Base-by-base conservation (phyloP, 352 stramenopile genomes). In the Pythium monospermum region DNA sequence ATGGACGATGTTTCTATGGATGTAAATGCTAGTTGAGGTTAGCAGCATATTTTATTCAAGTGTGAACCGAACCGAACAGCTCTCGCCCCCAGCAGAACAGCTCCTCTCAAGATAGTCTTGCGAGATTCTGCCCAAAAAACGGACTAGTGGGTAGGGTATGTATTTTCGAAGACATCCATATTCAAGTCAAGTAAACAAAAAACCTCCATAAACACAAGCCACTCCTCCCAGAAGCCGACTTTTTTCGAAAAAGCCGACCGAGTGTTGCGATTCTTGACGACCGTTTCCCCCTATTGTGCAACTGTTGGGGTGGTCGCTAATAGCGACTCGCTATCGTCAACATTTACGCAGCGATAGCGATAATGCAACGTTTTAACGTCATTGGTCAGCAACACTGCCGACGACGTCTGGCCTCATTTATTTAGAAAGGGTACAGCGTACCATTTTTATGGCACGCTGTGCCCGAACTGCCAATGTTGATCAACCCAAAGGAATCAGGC, bases 121-220 rank as follows among this genome's bases (percentile, higher is more conserved):
- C 47, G 31, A 53, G 42, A 53, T 63, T 63, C 47, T 43, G 40
- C 30, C 8, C n/a, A 13, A 51, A 48, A 57, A 57, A 57, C 32
- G 13, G 53, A 21, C 31, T 49, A 26, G 37, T 15, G 56, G 31
- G 18, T 64, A 64, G 57, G 57, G 57, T 32, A 59, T 47, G 27
- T 21, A 21, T 27, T 53, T 43, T 36, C 30, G 48, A 32, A 55
- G 43, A 49, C 41, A 28, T 21, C 3, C 21, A 64, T 64, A 64
- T 33, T 58, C 19, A 53, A 27, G 15, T 42, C 26, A 57, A 64
- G 40, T 62, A 39, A 46, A 41, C 54, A 52, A 48, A 52, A 36
- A 52, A 58, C 56, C 56, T 64, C 35, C 42, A n/a, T 36, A 48
- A 58, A 26, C n/a, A 2, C 38, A 51, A 56, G 30, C 21, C 15